These are phyloP conservation scores for Wickerhamomyces tratensis DNA, from an alignment of 805 yeast genomes.

Conservation along the genomic window DNA sequence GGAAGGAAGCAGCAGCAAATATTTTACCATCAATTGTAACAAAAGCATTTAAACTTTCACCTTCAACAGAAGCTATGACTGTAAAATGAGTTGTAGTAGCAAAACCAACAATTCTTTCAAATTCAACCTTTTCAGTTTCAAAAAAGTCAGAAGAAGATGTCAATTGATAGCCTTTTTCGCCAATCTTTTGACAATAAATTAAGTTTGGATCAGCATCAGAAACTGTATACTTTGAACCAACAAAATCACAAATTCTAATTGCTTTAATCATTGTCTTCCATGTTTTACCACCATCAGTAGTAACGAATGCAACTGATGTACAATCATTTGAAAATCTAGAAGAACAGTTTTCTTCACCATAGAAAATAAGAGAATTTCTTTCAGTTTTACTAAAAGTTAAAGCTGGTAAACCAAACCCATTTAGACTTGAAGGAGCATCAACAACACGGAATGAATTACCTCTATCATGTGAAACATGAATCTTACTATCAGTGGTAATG, in stretches of 20 bases:
- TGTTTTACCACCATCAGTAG: conserved; percentile 54
- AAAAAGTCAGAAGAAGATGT: conserved; percentile 15
- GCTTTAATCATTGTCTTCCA: conserved; percentile 45
- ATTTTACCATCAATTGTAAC: conserved; percentile 72
- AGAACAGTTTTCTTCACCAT: conserved; percentile 50
- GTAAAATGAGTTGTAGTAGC: conserved; percentile 64
- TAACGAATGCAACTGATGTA: conserved; percentile 43
- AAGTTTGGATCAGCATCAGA: conserved; percentile 32
- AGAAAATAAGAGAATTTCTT: conserved; percentile 50
- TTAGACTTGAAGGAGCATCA: conserved; percentile 28
- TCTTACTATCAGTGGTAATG: conserved; percentile 10
- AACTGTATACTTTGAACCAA: conserved; percentile 34
- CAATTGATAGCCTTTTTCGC: conserved; percentile 21
- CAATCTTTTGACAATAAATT: conserved; percentile 53
- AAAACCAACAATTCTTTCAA: conserved; percentile 61
- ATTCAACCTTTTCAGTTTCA: conserved; percentile 24
- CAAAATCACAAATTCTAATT: conserved; percentile 58
- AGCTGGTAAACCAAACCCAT: conserved; percentile 36
- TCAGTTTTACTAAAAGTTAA: conserved; percentile 53
- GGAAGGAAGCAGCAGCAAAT: conserved; percentile 77
- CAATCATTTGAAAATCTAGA: conserved; percentile 28
- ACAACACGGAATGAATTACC: conserved; percentile 38
- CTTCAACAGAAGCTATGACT: conserved; percentile 56
- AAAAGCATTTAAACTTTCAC: conserved; percentile 47
- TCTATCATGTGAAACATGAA: conserved; percentile 56